Base-by-base conservation (phyloP, 108 stramenopile species). In the Cyclotella baltica region DNA sequence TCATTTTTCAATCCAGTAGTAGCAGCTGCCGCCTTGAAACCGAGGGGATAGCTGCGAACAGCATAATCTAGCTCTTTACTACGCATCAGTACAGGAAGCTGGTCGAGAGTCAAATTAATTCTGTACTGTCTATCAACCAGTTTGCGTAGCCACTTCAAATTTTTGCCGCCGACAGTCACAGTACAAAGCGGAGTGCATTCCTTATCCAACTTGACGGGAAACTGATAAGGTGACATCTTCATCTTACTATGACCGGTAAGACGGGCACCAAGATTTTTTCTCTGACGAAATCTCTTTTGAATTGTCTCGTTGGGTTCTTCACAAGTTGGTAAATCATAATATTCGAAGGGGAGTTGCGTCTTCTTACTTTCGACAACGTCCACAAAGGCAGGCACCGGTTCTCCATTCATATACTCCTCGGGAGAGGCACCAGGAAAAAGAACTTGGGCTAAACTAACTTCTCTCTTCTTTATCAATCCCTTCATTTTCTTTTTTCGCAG, bases 101-200 rank as follows among this genome's bases (percentile, higher is more conserved):
- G 75, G 81, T 98, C 97, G 22, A 98, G 72, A 16, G 90, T 86
- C 29, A 95, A 79, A 59, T 98, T 92, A 19, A 98, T 86, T 20
- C 97, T 91, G 91, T 99, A 99, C 72, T 98, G 96, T 28, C 93
- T 84, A 46, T 97, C 93, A 51, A 99, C 97, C 19, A 98, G 74
- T 56, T 86, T 70, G 23, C 86, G 84, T 57, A 99, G 72, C 86
- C 89, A 92, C 13, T 71, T 67, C 38, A 91, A 73, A 51, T 91
- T 86, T 38, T 88, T 89, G 2, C 77, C 84, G 28, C 84, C 87
- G 31, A 94, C 66, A 10, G 67, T 75, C 37, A 88, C 83, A 19
- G 40, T 27, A 69, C 91, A 92, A 5, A 94, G 72, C 10, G 87
- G 79, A 28, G 80, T 87, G 73, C 93, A 94, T 11, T 57, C 68